phyloP scores from a whole-genome alignment of 2,329 filamentous ascomycete genomes.

The Penicillium sp. region DNA sequence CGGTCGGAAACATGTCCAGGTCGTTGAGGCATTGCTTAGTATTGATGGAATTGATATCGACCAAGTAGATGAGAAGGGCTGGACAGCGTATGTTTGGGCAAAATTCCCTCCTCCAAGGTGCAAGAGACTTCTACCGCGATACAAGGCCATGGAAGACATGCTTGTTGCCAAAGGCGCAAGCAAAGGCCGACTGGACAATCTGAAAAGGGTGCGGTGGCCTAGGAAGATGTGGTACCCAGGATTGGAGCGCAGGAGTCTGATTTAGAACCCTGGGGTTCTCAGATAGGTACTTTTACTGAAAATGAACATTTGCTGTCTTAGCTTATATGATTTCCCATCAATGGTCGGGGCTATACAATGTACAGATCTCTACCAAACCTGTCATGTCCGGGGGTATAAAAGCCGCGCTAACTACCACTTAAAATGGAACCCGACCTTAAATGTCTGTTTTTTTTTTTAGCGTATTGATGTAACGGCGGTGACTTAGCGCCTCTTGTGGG shows the following conservation, averaged over 20 bases:
- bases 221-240: background rate
- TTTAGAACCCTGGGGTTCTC: background rate
- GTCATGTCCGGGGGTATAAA: constrained; percentile 16
- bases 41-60: background rate
- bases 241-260: background rate
- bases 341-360: constrained; percentile 14
- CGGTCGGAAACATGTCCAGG: background rate
- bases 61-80: background rate
- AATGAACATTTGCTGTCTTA: background rate
- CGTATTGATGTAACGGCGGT: background rate
- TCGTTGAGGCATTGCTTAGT: background rate
- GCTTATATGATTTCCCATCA: constrained; percentile 9
- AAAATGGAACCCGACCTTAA: constrained; percentile 1
- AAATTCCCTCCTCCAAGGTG: background rate
- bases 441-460: background rate
- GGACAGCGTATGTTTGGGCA: background rate
- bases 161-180: constrained; percentile 1
- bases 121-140: background rate
- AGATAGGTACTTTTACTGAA: background rate
- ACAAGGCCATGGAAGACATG: background rate
- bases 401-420: constrained; percentile 7
- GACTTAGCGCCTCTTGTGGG: constrained; percentile 24
- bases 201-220: background rate
- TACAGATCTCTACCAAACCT: constrained; percentile 8
- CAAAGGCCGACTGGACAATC: background rate